phyloP scores from a whole-genome alignment of 352 stramenopile species.

The Globisporangium alternatum region DNA sequence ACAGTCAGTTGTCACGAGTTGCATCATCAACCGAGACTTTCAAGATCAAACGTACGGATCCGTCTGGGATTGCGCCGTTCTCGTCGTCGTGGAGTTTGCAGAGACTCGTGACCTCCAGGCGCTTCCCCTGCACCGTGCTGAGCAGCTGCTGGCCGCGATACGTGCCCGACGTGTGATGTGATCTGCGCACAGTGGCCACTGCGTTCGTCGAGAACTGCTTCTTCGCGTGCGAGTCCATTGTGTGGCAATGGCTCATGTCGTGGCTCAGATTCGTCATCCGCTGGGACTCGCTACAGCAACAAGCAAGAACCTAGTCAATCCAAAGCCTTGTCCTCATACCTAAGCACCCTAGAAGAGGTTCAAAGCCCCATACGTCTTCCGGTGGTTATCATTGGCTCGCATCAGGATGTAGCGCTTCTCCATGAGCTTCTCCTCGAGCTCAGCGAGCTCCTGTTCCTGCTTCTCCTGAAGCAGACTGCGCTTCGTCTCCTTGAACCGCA shows the following conservation, averaged over 20 bases:
- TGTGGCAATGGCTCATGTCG: slow-evolving; percentile 64
- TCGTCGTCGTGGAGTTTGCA: slow-evolving; percentile 64
- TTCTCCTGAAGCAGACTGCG: slow-evolving; percentile 45
- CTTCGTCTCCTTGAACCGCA: slow-evolving; percentile 60
- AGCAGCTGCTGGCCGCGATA: slow-evolving; percentile 72
- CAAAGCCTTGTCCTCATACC: not conserved
- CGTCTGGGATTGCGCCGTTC: slow-evolving; percentile 38
- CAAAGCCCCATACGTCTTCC: slow-evolving; percentile 40
- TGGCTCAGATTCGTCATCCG: slow-evolving; percentile 62
- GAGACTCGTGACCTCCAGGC: slow-evolving; percentile 67
- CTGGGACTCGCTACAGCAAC: slow-evolving; percentile 43
- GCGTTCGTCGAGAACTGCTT: slow-evolving; percentile 60
- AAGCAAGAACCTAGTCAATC: not conserved
- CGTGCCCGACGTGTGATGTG: slow-evolving; percentile 51
- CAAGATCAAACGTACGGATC: slow-evolving; percentile 28
- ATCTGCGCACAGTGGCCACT: slow-evolving; percentile 33
- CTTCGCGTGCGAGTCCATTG: slow-evolving; percentile 57
- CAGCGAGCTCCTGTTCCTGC: slow-evolving; percentile 49
- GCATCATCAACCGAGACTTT: not conserved
- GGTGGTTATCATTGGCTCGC: slow-evolving; percentile 51
- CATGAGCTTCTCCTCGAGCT: slow-evolving; percentile 64
- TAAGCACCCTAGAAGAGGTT: not conserved
- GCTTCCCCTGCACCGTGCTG: slow-evolving; percentile 65
- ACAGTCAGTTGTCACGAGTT: no score
- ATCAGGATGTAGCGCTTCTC: slow-evolving; percentile 72